Conservation (phyloP, 1,139 yeast species). For the Suhomyces bokatorum region DNA sequence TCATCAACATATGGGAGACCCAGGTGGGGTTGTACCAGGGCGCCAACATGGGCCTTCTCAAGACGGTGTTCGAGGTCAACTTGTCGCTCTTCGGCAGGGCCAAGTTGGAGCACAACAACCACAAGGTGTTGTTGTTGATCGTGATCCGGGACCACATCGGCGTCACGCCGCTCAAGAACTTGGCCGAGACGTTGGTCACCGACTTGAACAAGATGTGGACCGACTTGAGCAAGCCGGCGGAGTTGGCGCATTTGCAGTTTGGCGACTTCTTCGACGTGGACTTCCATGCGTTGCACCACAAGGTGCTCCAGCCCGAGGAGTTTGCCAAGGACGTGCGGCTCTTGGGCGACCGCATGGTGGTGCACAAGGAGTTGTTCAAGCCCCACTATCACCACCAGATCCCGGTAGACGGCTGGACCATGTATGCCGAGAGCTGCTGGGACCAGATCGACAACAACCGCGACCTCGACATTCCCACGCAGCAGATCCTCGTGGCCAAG, state of each 20-base stretch:
- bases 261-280: conserved; percentile 82
- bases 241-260: conserved; percentile 52
- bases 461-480: conserved; percentile 94
- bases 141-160: conserved; percentile 94
- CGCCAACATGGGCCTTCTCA: conserved; percentile 92
- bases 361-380: conserved; percentile 55
- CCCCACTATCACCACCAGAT: conserved; percentile 77
- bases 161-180: conserved; percentile 74
- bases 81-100: conserved; percentile 67
- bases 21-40: conserved; percentile 97
- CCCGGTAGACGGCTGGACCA: conserved; percentile 95
- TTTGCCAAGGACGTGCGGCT: conserved; percentile 63
- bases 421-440: conserved; percentile 92
- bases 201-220: conserved; percentile 83
- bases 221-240: conserved; percentile 69
- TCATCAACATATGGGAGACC: conserved; percentile 94
- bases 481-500: conserved; percentile 90
- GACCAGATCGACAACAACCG: conserved; percentile 88
- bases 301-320: conserved; percentile 73
- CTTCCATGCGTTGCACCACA: conserved; percentile 83
- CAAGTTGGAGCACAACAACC: conserved; percentile 39
- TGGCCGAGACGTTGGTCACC: conserved; percentile 63
- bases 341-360: conserved; percentile 63
- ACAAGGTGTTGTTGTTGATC: conserved; percentile 76
- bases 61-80: conserved; percentile 95